Evolutionary conservation across 1,284 basidiomycete genomes (phyloP), one percentile per base, ranked within the genome.

Genomic region (Apiotrichum veenhuisii): DNA sequence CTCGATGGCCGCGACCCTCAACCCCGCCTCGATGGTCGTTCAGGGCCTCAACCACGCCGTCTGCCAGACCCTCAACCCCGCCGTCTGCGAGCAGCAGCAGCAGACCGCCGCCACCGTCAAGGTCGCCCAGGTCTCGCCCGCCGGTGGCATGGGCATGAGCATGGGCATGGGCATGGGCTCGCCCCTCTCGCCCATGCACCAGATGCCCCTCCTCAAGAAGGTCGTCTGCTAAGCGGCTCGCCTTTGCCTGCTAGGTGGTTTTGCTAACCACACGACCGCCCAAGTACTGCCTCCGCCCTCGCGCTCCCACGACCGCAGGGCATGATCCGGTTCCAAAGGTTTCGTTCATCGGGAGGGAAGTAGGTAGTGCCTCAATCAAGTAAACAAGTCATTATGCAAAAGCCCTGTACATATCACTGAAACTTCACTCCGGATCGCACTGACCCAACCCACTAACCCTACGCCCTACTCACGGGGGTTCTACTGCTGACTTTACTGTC

Each of bases 31-130:
- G 18, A 11, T 15, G 33, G 11, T 36, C 22, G 14, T n/a, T 33
- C 20, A 36, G 33, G 46, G 46, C 34, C 14, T 48, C 46, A 48
- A 34, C 46, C 46, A 48, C 30, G 33, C 33, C 14, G 46, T 48
- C 46, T 23, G 20, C 33, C 46, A 48, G 46, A 37, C 46, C 46
- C 33, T 48, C 46, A 36, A 48, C 46, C 46, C 46, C 46, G 30
- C 46, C 20, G 20, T 48, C 46, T 18, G n/a, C 46, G 46, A 48
- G 46, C n/a, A 34, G 46, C n/a, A 34, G 46, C n/a, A 34, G 20
- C 30, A 48, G 46, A 48, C 33, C 46, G 20, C 27, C 44, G 8
- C 27, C 44, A 11, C 44, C 27, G 30, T 46, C 42, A 15, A 44
- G 42, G 42, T 44, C 25, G 5, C n/a, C 14, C 7, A 46, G 44